Percentiles rank a stretch among this genome's conserved stretches.
These are phyloP conservation scores for Graphilbum ipis-grandicollis DNA, from an alignment of 2,329 filamentous ascomycete genomes.

Conservation along the genomic window DNA sequence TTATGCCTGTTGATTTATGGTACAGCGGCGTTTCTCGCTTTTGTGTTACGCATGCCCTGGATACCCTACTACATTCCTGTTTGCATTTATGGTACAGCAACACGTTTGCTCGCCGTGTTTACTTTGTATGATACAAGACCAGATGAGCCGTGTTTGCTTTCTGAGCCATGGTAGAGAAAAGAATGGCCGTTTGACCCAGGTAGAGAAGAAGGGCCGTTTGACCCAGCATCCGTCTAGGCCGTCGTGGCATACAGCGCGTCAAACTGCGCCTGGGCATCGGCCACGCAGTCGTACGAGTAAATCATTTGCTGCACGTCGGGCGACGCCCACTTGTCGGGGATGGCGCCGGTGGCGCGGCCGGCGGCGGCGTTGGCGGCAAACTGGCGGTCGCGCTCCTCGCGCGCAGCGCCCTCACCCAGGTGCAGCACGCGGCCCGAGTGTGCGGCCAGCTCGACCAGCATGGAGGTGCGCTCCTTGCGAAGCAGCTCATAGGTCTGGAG, in stretches of 20 bases:
- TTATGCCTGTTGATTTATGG: too few relatives aligned
- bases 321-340: slow-evolving; percentile 54
- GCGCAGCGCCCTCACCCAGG: slow-evolving; percentile 37
- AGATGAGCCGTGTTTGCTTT: too few relatives aligned
- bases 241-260: slow-evolving; percentile 24
- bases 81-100: too few relatives aligned
- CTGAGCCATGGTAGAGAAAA: too few relatives aligned
- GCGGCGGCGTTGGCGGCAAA: slow-evolving; percentile 30
- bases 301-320: slow-evolving; percentile 51
- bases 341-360: slow-evolving; percentile 27
- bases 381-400: slow-evolving; percentile 38
- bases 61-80: too few relatives aligned
- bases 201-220: too few relatives aligned
- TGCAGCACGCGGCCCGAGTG: slow-evolving; percentile 36
- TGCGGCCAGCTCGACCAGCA: slow-evolving; percentile 35
- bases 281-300: slow-evolving; percentile 44
- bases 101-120: too few relatives aligned
- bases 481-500: slow-evolving; percentile 37
- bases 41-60: too few relatives aligned
- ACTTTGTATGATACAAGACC: too few relatives aligned
- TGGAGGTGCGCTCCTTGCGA: slow-evolving; percentile 35
- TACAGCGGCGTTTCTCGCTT: too few relatives aligned
- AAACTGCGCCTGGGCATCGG: slow-evolving; percentile 34
- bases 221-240: too few relatives aligned
- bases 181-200: too few relatives aligned